phyloP scores from a whole-genome alignment of 169 alveolate species.

The Plasmodium knowlesi region DNA sequence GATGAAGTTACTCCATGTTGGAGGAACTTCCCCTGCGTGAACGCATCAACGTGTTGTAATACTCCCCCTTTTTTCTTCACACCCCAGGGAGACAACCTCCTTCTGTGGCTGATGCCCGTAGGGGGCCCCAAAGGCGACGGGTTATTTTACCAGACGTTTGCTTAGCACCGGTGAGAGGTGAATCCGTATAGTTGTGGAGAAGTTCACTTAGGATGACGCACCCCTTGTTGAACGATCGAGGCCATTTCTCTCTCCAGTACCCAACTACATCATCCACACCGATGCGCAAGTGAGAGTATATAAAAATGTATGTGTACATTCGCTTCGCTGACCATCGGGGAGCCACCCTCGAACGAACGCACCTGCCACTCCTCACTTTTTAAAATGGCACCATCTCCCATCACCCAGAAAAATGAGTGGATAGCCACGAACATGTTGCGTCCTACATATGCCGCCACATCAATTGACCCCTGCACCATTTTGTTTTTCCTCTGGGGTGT shows the following conservation, averaged over 20 bases:
- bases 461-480: not conserved
- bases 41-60: not conserved
- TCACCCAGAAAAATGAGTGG: not conserved
- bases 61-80: not conserved
- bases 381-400: not conserved
- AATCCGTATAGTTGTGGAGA: not conserved
- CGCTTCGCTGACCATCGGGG: not conserved
- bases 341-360: not conserved
- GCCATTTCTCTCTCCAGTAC: not conserved
- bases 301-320: not conserved
- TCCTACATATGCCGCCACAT: not conserved
- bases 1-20: not conserved
- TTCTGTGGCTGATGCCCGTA: conserved; percentile 42
- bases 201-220: not conserved
- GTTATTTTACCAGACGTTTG: conserved; percentile 18
- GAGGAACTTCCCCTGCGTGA: not conserved
- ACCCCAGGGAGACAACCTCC: conserved; percentile 38
- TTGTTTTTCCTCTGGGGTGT: not conserved
- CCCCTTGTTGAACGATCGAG: not conserved
- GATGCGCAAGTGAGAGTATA: not conserved
- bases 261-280: not conserved
- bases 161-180: not conserved
- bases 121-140: conserved; percentile 62
- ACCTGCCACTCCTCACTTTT: not conserved
- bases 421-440: not conserved